Evolutionary conservation across 2,329 filamentous ascomycete genomes (phyloP), one percentile per base, ranked within the genome.

Genomic region (Truncatella angustata): DNA sequence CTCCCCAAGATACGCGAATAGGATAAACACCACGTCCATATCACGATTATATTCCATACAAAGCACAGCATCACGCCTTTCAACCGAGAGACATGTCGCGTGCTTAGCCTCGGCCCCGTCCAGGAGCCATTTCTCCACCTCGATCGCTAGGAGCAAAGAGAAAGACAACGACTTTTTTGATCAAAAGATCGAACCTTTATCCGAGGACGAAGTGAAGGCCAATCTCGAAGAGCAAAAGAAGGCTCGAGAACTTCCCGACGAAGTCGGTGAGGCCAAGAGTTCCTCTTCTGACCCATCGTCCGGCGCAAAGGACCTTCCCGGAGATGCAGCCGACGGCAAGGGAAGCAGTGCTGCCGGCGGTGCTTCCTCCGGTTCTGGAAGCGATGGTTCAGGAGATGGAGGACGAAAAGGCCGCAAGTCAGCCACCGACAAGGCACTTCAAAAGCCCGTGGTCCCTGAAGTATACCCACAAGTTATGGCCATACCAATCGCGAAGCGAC

Each of bases 401-500:
- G 84, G 87, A 46, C 87, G 84, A 70, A 88, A 85, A 64, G 86
- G 90, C 50, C 81, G 84, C 59, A 92, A 88, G 66, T 79, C 85
- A 30, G 64, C 69, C 45, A 68, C 74, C n/a, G 90, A 94, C 54
- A 85, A 84, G 64, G 86, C 88, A 21, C 78, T 97, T 35, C 85
- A 91, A 62, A 97, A 97, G 73, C 89, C 91, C 2, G 84, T 87
- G 3, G 88, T 97, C 12, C 94, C 94, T 12, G 94, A 99, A 56
- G 86, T 97, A 39, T 99, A 99, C 68, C 94, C 94, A 3, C 94
- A 97, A 68, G 92, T 99, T 51, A 90, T 99, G 81, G 93, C 93
- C 2, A 96, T 99, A 51, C 94, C 94, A 6, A 97, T 99, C 63
- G 89, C 91, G 24, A 91, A 95, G 69, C 82, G 94, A 49, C 94